Conservation (phyloP, 1,284 basidiomycete genomes). For the Schizophyllum commune region DNA sequence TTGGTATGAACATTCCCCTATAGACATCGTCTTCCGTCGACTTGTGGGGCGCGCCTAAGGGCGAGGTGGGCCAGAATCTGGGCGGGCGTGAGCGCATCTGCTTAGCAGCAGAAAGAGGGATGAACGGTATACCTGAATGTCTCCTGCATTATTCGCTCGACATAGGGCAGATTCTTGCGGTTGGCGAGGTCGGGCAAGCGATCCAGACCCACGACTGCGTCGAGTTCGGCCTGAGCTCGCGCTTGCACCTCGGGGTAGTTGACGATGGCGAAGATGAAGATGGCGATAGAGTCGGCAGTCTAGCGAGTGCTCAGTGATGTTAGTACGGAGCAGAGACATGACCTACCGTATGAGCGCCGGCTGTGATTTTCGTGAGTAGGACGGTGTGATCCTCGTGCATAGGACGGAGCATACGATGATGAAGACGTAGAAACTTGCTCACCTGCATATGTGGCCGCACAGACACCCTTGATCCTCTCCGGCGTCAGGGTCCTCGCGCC, state of each 20-base stretch:
- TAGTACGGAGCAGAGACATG: neutral
- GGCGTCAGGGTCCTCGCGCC: neutral
- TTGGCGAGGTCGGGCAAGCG: conserved; percentile 15
- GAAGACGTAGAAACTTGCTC: too few relatives aligned
- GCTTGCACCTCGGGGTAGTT: conserved; percentile 15
- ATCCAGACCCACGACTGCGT: conserved; percentile 13
- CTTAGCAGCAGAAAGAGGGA: neutral
- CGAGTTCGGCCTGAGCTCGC: conserved; percentile 16
- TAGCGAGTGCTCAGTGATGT: neutral
- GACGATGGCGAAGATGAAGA: conserved; percentile 23
- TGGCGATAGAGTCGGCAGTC: neutral
- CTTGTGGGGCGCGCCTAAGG: neutral
- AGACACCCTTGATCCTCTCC: neutral
- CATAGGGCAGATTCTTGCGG: conserved; percentile 12
- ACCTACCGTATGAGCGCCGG: neutral
- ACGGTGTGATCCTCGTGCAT: too few relatives aligned
- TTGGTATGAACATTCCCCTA: neutral
- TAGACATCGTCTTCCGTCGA: neutral
- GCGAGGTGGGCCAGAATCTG: neutral
- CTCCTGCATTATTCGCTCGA: conserved; percentile 14
- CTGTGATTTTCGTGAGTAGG: neutral
- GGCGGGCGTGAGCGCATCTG: neutral
- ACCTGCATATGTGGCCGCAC: neutral
- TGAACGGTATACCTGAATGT: conserved; percentile 8
- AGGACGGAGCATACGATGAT: too few relatives aligned